Conservation (phyloP, 2,329 filamentous ascomycete species). For the Trichoderma cornu-damae region DNA sequence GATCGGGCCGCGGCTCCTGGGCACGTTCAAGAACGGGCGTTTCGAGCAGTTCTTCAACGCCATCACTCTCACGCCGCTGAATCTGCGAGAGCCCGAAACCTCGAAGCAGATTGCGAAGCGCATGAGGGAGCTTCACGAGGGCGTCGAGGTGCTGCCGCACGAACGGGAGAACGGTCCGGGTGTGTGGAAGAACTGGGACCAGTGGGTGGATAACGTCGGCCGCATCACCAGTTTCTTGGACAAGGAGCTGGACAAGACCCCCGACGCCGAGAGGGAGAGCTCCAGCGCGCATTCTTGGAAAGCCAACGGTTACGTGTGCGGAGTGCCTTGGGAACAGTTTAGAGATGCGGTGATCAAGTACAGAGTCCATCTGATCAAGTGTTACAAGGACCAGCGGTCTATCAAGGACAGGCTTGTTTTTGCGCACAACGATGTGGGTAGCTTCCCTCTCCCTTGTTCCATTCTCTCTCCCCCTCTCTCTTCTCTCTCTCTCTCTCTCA, state of each 20-base stretch:
- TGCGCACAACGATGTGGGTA: conserved; percentile 89
- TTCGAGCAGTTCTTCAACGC: conserved; percentile 95
- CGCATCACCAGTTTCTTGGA: conserved; percentile 55
- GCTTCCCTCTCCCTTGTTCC: too few species aligned
- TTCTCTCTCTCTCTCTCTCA: too few species aligned
- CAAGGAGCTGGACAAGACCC: conserved; percentile 50
- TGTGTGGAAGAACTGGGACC: conserved; percentile 92
- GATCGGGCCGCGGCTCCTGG: conserved; percentile 85
- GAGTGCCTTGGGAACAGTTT: conserved; percentile 77
- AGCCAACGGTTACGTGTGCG: conserved; percentile 69
- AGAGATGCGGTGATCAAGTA: conserved; percentile 70
- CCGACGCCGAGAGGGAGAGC: conserved; percentile 23
- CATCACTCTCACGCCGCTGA: conserved; percentile 67
- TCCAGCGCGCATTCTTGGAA: conserved; percentile 53
- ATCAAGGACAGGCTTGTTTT: conserved; percentile 78
- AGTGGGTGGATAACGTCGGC: conserved; percentile 67
- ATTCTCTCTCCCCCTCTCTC: too few species aligned
- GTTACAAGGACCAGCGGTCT: conserved; percentile 61
- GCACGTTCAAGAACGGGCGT: conserved; percentile 88
- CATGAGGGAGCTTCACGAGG: conserved; percentile 93
- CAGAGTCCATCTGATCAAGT: conserved; percentile 63
- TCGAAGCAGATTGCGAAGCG: conserved; percentile 93
- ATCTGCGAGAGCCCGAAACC: conserved; percentile 75
- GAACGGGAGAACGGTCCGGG: conserved; percentile 75
- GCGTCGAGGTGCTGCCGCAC: conserved; percentile 74